Evolutionary conservation across 257 asterid species (phyloP), one percentile per base, ranked within the genome.

Genomic region (Solanum tarapatanum): DNA sequence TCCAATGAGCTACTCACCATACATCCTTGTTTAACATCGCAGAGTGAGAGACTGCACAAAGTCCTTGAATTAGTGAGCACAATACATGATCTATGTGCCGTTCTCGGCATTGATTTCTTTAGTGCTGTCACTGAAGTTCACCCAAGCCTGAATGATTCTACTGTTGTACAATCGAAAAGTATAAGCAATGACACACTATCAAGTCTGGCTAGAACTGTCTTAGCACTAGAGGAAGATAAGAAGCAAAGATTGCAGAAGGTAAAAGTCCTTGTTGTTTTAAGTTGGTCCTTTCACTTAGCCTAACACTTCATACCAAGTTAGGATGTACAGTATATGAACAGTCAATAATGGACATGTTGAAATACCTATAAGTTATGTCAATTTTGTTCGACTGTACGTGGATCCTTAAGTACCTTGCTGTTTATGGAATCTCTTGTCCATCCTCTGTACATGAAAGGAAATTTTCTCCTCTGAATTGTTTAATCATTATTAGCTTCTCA

Each of bases 21-120:
- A 51, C 73, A 55, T 32, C 87, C 37, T 41, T 86, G 48, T 89
- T 87, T 80, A 48, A 80, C 55, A 28, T 80, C 87, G 89, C 97
- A 97, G 99, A 95, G 98, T 84, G 98, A 94, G 90, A 93, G 99
- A 89, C 64, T 96, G 94, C 99, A 93, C 92, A 93, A 91, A 90
- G 98, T 97, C 92, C 99, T 96, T 87, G 98, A 94, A 80, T 93
- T 93, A 55, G 99, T 97, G 87, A 93, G 98, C 94, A 92, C 98
- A 1, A 95, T 96, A 72, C 99, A 95, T 66, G 98, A 95, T 90
- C 98, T 97, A 26, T 96, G 99, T 92, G 98, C 93, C n/a, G 99
- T 97, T 51, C 99, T 97, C 83, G 97, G 99, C 66, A 72, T 94
- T 93, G 99, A 96, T 89, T 96, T 97, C 91, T 88, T 91, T 60